These are phyloP conservation scores for Pleodorina starrii DNA, from an alignment of 139 green algal species.

Conservation along the genomic window DNA sequence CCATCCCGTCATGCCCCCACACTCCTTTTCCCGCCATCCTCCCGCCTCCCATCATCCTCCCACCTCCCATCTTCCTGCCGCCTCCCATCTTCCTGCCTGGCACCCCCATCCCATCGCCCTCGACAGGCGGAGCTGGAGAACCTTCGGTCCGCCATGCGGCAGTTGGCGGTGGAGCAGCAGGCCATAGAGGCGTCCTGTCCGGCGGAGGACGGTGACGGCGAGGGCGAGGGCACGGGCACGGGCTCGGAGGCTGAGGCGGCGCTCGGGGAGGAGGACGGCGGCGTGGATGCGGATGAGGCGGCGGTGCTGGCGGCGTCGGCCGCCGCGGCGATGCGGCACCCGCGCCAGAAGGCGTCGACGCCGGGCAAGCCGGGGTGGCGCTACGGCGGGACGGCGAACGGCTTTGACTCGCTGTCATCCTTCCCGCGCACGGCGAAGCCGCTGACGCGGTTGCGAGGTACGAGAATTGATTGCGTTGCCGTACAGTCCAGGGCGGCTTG, in stretches of 20 bases:
- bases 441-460: neutral
- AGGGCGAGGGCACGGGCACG: neutral
- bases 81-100: no score
- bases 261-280: neutral
- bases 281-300: neutral
- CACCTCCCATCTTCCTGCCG: no score
- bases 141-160: constrained; percentile 5
- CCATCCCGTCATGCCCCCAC: no score
- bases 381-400: neutral
- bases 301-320: neutral
- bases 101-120: no score
- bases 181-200: neutral
- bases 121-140: constrained; percentile 47
- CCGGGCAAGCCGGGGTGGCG: neutral
- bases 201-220: neutral
- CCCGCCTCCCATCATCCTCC: neutral
- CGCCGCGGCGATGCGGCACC: neutral
- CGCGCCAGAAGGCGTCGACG: neutral
- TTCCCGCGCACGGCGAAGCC: neutral
- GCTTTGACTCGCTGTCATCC: neutral
- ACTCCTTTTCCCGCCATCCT: no score
- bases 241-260: neutral
- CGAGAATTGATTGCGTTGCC: no score
- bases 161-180: constrained; percentile 26
- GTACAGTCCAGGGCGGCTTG: no score